These are phyloP conservation scores for Penicillium cosmopolitanum DNA, from an alignment of 495 filamentous ascomycete species.

Conservation along the genomic window DNA sequence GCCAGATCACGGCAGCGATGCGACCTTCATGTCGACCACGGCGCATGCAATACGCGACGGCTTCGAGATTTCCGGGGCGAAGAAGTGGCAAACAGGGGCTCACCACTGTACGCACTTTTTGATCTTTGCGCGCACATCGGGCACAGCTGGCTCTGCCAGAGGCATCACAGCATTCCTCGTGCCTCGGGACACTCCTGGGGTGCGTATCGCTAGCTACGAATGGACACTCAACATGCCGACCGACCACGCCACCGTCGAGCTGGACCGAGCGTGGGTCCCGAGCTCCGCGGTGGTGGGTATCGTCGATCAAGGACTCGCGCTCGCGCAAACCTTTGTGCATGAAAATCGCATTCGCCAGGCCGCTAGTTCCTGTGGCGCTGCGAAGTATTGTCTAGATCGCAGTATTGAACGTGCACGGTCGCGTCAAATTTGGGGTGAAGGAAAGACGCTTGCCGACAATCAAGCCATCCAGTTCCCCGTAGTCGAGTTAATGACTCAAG, in stretches of 20 bases:
- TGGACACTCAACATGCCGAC: conserved; percentile 68
- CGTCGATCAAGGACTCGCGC: conserved; percentile 51
- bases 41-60: conserved; percentile 44
- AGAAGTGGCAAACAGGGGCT: conserved; percentile 67
- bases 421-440: conserved; percentile 57
- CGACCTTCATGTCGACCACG: conserved; percentile 59
- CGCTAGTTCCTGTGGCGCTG: conserved; percentile 60
- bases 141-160: conserved; percentile 44
- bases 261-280: conserved; percentile 54
- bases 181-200: conserved; percentile 46
- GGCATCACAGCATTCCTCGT: conserved; percentile 64
- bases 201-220: conserved; percentile 56
- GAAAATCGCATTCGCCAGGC: conserved; percentile 66
- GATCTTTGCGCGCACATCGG: conserved; percentile 59
- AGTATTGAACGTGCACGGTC: conserved; percentile 55
- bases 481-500: conserved; percentile 61
- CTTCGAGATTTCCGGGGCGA: conserved; percentile 56
- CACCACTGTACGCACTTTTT: conserved; percentile 61
- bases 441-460: conserved; percentile 51
- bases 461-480: conserved; percentile 65
- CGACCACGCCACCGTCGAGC: conserved; percentile 58
- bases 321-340: conserved; percentile 65
- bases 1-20: conserved; percentile 62
- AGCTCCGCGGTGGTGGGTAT: conserved; percentile 50
- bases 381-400: conserved; percentile 57